Conservation (phyloP, 2,329 filamentous ascomycete species). For the Hirsutella thompsonii region DNA sequence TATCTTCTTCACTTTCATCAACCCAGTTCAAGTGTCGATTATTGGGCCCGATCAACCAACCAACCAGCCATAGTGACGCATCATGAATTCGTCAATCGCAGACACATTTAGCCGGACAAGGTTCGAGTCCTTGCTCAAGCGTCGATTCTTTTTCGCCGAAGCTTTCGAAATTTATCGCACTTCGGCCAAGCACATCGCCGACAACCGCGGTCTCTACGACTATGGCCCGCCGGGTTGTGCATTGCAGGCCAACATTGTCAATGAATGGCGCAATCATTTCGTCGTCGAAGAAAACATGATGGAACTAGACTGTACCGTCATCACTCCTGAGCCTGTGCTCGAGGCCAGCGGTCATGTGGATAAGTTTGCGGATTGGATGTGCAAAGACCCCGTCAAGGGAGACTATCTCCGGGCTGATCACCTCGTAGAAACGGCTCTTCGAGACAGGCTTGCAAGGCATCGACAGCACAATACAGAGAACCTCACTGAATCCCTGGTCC, state of each 20-base stretch:
- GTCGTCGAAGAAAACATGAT: constrained; percentile 89
- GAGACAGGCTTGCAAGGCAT: constrained; percentile 63
- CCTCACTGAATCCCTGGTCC: constrained; percentile 70
- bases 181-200: neutral
- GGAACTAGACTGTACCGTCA: constrained; percentile 84
- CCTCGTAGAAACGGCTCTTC: constrained; percentile 87
- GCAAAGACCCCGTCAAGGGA: constrained; percentile 93
- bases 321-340: constrained; percentile 86
- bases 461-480: neutral
- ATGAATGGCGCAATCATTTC: constrained; percentile 87
- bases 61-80: too few species aligned
- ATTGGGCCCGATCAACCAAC: too few species aligned
- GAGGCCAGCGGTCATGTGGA: constrained; percentile 96
- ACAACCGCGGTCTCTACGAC: constrained; percentile 63
- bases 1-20: too few species aligned
- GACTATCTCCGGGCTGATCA: constrained; percentile 95
- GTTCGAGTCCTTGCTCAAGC: neutral
- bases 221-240: constrained; percentile 83
- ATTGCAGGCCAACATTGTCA: constrained; percentile 77
- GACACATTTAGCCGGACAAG: neutral
- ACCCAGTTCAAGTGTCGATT: too few species aligned
- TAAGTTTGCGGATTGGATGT: constrained; percentile 98
- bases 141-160: neutral
- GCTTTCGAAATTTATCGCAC: neutral
- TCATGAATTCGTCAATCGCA: too few species aligned